Percentiles rank a stretch among this genome's conserved stretches.
phyloP scores from a whole-genome alignment of 1,284 basidiomycete genomes.

The Cryptococcus sp. region DNA sequence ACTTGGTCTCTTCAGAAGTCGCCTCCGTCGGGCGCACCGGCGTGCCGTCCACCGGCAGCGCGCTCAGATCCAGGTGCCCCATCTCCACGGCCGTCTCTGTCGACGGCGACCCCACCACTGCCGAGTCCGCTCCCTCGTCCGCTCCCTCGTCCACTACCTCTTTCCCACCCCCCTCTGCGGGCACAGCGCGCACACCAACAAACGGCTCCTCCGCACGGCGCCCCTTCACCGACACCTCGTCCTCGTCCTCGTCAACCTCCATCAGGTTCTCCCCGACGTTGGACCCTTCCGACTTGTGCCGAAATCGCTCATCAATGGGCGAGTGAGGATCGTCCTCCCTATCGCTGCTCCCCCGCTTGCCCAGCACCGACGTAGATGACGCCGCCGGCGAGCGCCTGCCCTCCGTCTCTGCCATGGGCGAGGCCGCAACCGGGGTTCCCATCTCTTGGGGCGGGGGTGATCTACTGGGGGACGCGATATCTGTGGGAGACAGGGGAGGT shows the following conservation, averaged over 20 bases:
- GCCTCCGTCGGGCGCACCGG: neutral
- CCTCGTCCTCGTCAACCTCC: slow-evolving; percentile 3
- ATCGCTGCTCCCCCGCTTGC: neutral
- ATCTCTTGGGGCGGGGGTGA: neutral
- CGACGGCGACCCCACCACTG: slow-evolving; percentile 11
- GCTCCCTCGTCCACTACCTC: too few relatives aligned
- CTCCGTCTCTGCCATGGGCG: neutral
- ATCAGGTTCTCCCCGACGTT: neutral
- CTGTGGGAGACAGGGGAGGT: neutral
- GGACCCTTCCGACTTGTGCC: neutral
- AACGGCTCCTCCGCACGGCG: neutral
- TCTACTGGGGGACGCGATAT: neutral
- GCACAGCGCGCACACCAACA: too few relatives aligned
- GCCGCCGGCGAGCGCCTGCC: neutral
- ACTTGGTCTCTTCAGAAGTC: slow-evolving; percentile 3
- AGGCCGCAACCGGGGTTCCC: neutral
- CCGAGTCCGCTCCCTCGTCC: too few relatives aligned
- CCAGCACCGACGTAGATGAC: neutral
- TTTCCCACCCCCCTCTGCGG: too few relatives aligned
- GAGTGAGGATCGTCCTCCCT: slow-evolving; percentile 2
- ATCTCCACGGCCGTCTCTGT: slow-evolving; percentile 14
- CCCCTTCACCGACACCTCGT: neutral
- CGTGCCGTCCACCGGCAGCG: slow-evolving; percentile 14
- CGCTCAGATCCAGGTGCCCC: slow-evolving; percentile 22
- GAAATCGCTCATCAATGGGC: neutral